phyloP scores from a whole-genome alignment of 164 flowering plant species.

The Magnolia kwangsiensis region DNA sequence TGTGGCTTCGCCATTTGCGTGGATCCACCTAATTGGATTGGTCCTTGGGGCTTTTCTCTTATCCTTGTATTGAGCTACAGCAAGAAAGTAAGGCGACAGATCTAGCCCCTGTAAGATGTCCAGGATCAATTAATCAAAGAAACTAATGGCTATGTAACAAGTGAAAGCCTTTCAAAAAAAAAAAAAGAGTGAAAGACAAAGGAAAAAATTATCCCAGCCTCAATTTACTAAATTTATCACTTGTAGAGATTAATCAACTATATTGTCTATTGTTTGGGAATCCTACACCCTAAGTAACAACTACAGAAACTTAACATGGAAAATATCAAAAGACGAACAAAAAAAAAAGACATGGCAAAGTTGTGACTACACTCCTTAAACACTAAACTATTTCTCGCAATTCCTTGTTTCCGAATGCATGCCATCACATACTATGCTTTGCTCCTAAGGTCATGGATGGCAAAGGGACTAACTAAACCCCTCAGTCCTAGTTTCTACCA shows the following conservation, averaged over 20 bases:
- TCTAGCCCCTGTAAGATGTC: conserved; percentile 49
- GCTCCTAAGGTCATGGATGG: too few species aligned
- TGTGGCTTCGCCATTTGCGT: conserved; percentile 69
- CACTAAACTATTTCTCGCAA: not conserved
- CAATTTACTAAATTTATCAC: not conserved
- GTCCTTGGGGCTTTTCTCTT: conserved; percentile 31
- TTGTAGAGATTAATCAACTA: not conserved
- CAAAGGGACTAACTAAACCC: too few species aligned
- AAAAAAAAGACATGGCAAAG: not conserved
- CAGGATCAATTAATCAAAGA: not conserved
- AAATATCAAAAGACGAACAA: not conserved
- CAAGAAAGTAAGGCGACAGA: conserved; percentile 71
- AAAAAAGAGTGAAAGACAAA: not conserved
- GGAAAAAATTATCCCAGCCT: not conserved
- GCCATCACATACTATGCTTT: too few species aligned
- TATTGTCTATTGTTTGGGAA: not conserved
- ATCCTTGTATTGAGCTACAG: conserved; percentile 65
- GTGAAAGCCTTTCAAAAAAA: not conserved
- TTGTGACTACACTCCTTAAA: not conserved
- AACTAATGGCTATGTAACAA: not conserved
- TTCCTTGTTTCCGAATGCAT: too few species aligned
- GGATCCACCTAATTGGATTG: conserved; percentile 49
- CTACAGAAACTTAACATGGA: too few species aligned
- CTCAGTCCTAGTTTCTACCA: too few species aligned
- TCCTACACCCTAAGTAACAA: not conserved